phyloP scores from a whole-genome alignment of 2,329 filamentous ascomycete genomes.

The Xylariomycetidae sp. region DNA sequence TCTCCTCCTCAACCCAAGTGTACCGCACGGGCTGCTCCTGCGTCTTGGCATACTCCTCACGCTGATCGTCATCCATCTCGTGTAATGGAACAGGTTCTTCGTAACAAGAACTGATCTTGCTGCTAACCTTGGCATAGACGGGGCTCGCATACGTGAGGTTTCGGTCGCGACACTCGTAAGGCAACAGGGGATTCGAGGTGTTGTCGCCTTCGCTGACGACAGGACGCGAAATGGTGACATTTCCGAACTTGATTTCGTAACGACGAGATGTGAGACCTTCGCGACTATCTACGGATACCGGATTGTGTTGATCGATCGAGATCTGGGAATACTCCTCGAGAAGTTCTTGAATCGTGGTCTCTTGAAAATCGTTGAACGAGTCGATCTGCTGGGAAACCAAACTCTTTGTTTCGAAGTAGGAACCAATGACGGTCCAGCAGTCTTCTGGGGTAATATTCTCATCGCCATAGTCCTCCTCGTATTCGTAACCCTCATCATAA shows the following conservation, averaged over 20 bases:
- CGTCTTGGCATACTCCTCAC: constrained; percentile 48
- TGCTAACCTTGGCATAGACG: constrained; percentile 83
- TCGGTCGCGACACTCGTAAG: constrained; percentile 91
- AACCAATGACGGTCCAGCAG: constrained; percentile 95
- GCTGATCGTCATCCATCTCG: constrained; percentile 64
- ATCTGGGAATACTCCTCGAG: constrained; percentile 88
- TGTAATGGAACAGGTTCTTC: constrained; percentile 64
- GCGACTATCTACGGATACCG: constrained; percentile 65
- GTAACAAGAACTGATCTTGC: constrained; percentile 77
- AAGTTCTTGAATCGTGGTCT: constrained; percentile 89
- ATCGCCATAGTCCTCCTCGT: constrained; percentile 64
- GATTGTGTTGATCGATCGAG: constrained; percentile 88
- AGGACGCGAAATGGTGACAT: constrained; percentile 81
- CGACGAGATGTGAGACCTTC: constrained; percentile 82
- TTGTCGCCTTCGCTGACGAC: constrained; percentile 93
- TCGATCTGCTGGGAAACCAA: constrained; percentile 96
- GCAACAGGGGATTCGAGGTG: constrained; percentile 76
- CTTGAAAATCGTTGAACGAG: constrained; percentile 96
- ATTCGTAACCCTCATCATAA: constrained; percentile 62
- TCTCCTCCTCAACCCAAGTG: constrained; percentile 57
- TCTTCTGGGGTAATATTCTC: constrained; percentile 89
- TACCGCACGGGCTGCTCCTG: constrained; percentile 55
- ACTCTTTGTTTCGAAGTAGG: constrained; percentile 95
- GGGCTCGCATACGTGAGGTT: constrained; percentile 95
- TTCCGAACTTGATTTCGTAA: constrained; percentile 93